Evolutionary conservation across 345 rosid genomes (phyloP).

Genomic region (Eucalyptus sp.): DNA sequence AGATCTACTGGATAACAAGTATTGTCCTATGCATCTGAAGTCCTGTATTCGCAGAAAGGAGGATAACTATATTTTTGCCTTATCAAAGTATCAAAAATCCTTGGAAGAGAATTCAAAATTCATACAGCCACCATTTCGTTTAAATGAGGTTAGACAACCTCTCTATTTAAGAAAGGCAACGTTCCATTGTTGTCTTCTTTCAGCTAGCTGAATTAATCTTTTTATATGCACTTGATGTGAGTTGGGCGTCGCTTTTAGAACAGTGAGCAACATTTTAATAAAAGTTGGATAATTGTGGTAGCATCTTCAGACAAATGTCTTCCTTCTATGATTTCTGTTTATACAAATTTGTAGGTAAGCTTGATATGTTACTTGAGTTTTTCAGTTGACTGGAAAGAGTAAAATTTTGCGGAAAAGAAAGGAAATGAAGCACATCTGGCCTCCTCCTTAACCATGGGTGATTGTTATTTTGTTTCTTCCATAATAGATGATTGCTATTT

Average conservation of each 20-base stretch:
- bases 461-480: neutral
- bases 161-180: neutral
- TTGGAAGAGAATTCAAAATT: constrained; percentile 59
- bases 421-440: neutral
- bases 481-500: neutral
- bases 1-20: constrained; percentile 59
- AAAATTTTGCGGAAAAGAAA: neutral
- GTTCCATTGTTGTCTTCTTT: neutral
- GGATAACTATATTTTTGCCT: constrained; percentile 86
- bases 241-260: neutral
- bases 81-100: constrained; percentile 75
- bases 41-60: constrained; percentile 76
- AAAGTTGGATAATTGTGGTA: neutral
- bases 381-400: neutral
- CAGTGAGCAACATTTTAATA: neutral
- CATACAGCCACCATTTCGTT: constrained; percentile 84
- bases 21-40: constrained; percentile 75
- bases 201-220: neutral
- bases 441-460: neutral
- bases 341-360: neutral
- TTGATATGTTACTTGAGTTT: neutral
- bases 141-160: constrained; percentile 54
- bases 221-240: neutral
- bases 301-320: neutral
- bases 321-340: neutral